phyloP scores from a whole-genome alignment of 352 stramenopile species.

The Phytopythium montanum region DNA sequence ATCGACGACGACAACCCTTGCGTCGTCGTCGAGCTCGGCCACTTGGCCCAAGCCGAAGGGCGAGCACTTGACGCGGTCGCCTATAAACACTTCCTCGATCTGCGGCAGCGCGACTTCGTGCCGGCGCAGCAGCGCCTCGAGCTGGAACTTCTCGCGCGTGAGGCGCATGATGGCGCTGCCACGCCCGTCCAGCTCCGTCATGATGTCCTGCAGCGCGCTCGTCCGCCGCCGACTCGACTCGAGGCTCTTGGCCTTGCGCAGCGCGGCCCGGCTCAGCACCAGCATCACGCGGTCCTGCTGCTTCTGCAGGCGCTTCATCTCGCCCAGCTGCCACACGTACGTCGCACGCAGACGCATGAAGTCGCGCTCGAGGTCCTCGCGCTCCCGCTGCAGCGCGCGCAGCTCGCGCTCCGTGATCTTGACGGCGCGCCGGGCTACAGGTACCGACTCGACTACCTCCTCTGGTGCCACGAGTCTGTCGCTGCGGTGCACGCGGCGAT shows the following conservation, averaged over 20 bases:
- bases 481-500: slow-evolving; percentile 29
- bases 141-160: slow-evolving; percentile 59
- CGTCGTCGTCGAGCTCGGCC: slow-evolving; percentile 29
- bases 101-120: slow-evolving; percentile 42
- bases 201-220: slow-evolving; percentile 74
- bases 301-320: slow-evolving; percentile 72
- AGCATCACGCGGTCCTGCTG: slow-evolving; percentile 60
- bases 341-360: slow-evolving; percentile 67
- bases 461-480: slow-evolving; percentile 60
- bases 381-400: slow-evolving; percentile 58
- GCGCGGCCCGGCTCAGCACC: slow-evolving; percentile 36
- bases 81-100: slow-evolving; percentile 59
- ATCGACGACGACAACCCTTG: slow-evolving; percentile 40
- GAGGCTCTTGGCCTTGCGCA: slow-evolving; percentile 47
- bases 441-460: slow-evolving; percentile 70
- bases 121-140: slow-evolving; percentile 44
- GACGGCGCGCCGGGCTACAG: slow-evolving; percentile 57
- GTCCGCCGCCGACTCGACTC: slow-evolving; percentile 68
- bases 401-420: slow-evolving; percentile 75
- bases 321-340: slow-evolving; percentile 54
- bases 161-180: slow-evolving; percentile 49
- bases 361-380: slow-evolving; percentile 68
- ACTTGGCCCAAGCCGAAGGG: slow-evolving; percentile 45
- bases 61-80: slow-evolving; percentile 43
- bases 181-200: slow-evolving; percentile 68